Percentiles rank a stretch among this genome's conserved stretches.
Evolutionary conservation across 1,139 yeast species (phyloP).

Genomic region (Blastobotrys apis): DNA sequence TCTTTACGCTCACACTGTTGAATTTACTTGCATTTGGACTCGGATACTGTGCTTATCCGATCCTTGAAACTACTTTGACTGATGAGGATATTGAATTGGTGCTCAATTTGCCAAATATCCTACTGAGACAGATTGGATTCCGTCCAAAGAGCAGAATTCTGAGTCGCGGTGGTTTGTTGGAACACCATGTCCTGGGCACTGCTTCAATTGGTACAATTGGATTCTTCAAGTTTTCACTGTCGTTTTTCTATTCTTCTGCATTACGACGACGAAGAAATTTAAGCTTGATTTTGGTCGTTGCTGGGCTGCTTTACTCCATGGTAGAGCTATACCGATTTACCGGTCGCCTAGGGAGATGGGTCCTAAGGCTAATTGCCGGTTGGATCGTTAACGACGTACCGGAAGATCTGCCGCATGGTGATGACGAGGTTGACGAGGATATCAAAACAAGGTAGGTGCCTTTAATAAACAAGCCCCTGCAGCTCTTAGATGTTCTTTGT

Average conservation of each 20-base stretch:
- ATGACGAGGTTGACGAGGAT: not conserved
- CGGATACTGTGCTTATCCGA: constrained; percentile 14
- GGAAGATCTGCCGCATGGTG: constrained; percentile 10
- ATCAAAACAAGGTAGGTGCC: not conserved
- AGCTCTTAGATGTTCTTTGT: no score
- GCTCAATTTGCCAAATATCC: constrained; percentile 7
- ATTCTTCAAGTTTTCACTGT: constrained; percentile 12
- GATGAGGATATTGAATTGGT: constrained; percentile 15
- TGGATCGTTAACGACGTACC: constrained; percentile 15
- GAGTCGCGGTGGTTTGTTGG: constrained; percentile 11
- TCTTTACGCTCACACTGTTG: constrained; percentile 6
- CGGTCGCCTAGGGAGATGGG: constrained; percentile 4
- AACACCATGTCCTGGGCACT: constrained; percentile 15
- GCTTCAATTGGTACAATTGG: constrained; percentile 16
- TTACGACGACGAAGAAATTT: constrained; percentile 12
- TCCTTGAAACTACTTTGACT: constrained; percentile 12
- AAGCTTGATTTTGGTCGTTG: constrained; percentile 9
- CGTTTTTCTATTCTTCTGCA: constrained; percentile 10
- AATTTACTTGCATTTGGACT: constrained; percentile 12
- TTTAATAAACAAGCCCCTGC: no score
- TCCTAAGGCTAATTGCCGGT: constrained; percentile 10
- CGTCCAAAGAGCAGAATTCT: constrained; percentile 7
- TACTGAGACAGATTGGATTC: constrained; percentile 9
- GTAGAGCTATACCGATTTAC: constrained; percentile 11
- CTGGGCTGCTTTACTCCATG: constrained; percentile 12